These are phyloP conservation scores for Eucalyptus cloeziana DNA, from an alignment of 345 rosid species.

Conservation along the genomic window DNA sequence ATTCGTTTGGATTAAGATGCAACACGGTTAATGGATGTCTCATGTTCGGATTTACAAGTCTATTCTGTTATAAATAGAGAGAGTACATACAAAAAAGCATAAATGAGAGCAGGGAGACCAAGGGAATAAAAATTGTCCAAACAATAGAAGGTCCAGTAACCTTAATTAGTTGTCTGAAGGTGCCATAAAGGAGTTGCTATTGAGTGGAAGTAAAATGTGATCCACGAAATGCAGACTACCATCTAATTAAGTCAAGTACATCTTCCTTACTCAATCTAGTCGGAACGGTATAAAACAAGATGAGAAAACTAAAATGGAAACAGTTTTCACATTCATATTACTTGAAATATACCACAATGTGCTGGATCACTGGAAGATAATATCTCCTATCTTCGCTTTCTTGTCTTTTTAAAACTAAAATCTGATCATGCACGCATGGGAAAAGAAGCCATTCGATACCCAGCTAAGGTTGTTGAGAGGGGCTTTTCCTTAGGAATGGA, in stretches of 20 bases:
- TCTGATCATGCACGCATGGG: no score
- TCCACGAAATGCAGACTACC: neutral
- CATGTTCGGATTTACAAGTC: neutral
- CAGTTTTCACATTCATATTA: neutral
- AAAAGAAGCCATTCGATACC: no score
- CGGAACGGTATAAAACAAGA: rapidly evolving
- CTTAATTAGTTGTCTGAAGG: neutral
- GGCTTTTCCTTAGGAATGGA: neutral
- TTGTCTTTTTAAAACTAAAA: no score
- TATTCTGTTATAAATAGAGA: neutral
- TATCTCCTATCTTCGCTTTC: neutral
- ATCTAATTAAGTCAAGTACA: neutral
- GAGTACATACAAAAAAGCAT: neutral
- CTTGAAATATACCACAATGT: neutral
- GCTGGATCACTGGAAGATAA: neutral
- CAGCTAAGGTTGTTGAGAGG: no score
- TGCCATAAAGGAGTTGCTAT: neutral
- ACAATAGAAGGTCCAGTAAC: no score
- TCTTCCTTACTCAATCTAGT: neutral
- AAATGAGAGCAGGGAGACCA: neutral
- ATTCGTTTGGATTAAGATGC: neutral
- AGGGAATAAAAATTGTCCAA: neutral
- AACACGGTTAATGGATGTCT: neutral
- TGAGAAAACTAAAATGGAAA: no score
- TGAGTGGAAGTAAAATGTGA: neutral